Base-by-base conservation (phyloP, 2,329 filamentous ascomycete genomes). In the Xylaria sp. region DNA sequence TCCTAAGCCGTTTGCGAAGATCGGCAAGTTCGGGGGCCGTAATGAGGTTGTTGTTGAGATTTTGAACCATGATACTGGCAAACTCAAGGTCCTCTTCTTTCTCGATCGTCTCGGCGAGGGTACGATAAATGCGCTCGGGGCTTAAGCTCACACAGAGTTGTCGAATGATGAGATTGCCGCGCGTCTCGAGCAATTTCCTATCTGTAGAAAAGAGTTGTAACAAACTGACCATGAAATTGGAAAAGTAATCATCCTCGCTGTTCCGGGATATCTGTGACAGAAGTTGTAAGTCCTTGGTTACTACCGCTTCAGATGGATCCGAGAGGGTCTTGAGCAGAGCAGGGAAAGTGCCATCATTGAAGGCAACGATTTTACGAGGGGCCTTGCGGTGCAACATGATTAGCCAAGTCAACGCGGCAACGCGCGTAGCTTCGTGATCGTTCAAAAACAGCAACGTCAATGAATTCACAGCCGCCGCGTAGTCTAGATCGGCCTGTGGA, bases 1-100 rank as follows among this genome's bases (percentile, higher is more conserved):
- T 99, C 39, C 94, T 83, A 54, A 99, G 78, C 49, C 94, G 82
- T 73, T 96, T 97, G 51, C 94, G 86, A 63, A 99, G 80, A 67
- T 97, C 95, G 1, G 91, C 86, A 35, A 99, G 79, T 74, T 99
- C 92, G 0, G 95, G 94, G 0, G 95, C 94, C 1, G 95, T 99
- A 66, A 99, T 97, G 57, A 99, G 86, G 69, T 99, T 99, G 74
- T 99, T 99, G 77, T 99, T 99, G 55, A 99, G 81, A 69, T 97
- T 97, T 73, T 99, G 94, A 35, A 99, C 92, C 94, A 99, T 99
- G 68, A 99, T 97, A 72, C 93, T 97, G 13, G 94, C 93, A 75
- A 99, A 99, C 73, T 99, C 95, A 48, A 99, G 86, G 72, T 99
- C 94, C 76, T 97, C 94, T 73, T 99, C 94, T 71, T 92, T 96